These are phyloP conservation scores for Torulaspora gathmanii DNA, from an alignment of 805 yeast species.

Conservation along the genomic window DNA sequence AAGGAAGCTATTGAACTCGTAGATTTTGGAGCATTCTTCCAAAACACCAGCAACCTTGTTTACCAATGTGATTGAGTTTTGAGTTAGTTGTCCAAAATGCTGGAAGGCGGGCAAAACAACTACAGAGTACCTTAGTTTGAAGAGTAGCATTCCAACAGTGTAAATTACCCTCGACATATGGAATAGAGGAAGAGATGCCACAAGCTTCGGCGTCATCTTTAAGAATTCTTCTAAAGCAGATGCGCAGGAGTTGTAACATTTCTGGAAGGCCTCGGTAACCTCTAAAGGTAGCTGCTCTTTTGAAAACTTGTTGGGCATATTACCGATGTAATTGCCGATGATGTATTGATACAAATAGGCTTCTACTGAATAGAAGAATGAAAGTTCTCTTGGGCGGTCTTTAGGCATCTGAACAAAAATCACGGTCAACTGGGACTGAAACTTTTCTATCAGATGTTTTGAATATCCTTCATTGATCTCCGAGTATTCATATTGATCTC, in stretches of 20 bases:
- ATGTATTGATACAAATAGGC: slow-evolving; percentile 63
- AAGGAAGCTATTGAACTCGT: slow-evolving; percentile 47
- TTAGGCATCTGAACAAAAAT: slow-evolving; percentile 39
- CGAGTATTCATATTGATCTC: slow-evolving; percentile 15
- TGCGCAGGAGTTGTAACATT: slow-evolving; percentile 52
- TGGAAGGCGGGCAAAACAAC: slow-evolving; percentile 46
- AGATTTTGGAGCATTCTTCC: slow-evolving; percentile 31
- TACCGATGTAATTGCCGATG: slow-evolving; percentile 28
- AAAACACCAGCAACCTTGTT: slow-evolving; percentile 25
- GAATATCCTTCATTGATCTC: slow-evolving; percentile 18
- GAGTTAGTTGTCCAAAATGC: slow-evolving; percentile 46
- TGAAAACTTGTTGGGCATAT: slow-evolving; percentile 11
- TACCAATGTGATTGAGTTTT: slow-evolving; percentile 37
- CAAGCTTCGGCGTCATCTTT: slow-evolving; percentile 41
- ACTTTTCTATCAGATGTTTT: slow-evolving; percentile 34
- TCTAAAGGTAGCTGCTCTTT: slow-evolving; percentile 21
- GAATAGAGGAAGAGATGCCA: slow-evolving; percentile 54
- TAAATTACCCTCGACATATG: slow-evolving; percentile 56
- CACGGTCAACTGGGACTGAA: slow-evolving; percentile 44
- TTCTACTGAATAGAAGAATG: slow-evolving; percentile 58
- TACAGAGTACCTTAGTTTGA: slow-evolving; percentile 53
- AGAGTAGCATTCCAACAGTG: slow-evolving; percentile 54
- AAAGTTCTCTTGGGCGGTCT: slow-evolving; percentile 41
- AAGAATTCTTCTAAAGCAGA: slow-evolving; percentile 47
- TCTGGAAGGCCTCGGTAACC: slow-evolving; percentile 43